Evolutionary conservation across 371 early-diverging fungal species (phyloP).

Genomic region (Apophysomyces elegans): DNA sequence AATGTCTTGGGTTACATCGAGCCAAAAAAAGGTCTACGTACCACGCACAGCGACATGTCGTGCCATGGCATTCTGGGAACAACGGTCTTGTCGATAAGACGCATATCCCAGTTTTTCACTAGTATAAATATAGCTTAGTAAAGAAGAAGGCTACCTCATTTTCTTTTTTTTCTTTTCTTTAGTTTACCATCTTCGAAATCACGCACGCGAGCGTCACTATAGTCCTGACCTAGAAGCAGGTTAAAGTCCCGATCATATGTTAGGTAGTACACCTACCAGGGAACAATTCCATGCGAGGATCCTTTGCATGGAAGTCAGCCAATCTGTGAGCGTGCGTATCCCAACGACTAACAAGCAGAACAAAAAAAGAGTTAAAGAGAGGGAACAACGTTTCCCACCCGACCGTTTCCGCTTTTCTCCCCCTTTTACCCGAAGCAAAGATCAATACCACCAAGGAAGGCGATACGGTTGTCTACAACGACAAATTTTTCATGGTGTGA

Average conservation of each 20-base stretch:
- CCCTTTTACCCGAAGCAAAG: conserved; percentile 77
- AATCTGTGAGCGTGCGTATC: conserved; percentile 86
- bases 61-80: conserved; percentile 97
- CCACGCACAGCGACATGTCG: conserved; percentile 82
- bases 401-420: too few species aligned
- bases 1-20: conserved; percentile 4
- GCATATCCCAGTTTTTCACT: conserved; percentile 67
- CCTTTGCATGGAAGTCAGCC: conserved; percentile 58
- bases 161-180: not conserved
- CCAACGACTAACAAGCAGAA: conserved; percentile 65
- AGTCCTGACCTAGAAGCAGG: conserved; percentile 76
- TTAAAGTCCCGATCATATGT: not conserved
- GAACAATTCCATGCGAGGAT: conserved; percentile 39
- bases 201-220: conserved; percentile 88
- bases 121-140: conserved; percentile 2
- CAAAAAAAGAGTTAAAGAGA: not conserved
- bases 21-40: conserved; percentile 27
- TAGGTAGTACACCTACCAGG: conserved; percentile 44
- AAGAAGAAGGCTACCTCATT: not conserved
- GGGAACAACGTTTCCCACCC: too few species aligned
- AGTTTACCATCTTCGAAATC: conserved; percentile 81
- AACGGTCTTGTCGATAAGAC: conserved; percentile 65
- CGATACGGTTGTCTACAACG: conserved; percentile 82
- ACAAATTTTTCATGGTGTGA: conserved; percentile 73
- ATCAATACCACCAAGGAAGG: conserved; percentile 95